Base-by-base conservation (phyloP, 345 rosid species). In the Noccaea caerulescens region DNA sequence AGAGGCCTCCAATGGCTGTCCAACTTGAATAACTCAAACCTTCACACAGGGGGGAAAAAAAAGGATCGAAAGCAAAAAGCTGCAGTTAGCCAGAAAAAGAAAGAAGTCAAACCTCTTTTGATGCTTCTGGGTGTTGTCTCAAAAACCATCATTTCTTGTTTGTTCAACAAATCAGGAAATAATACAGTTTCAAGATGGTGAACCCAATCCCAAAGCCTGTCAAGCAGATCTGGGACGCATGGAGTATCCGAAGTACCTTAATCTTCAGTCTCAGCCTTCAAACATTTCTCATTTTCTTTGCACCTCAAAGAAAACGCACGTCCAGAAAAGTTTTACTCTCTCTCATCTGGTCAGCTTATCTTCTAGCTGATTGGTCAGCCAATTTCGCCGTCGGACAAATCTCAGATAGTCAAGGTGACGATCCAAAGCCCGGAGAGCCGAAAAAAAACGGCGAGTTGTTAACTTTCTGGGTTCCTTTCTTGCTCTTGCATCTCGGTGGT, bases 401-500 rank as follows among this genome's bases (percentile, higher is more conserved):
- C 63, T 77, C 80, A 1, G 68, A 77, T 23, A 63, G 60, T 16
- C 66, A 71, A 62, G 72, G 76, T 14, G 64, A 77, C n/a, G 63
- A 66, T 65, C 37, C 57, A 8, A 12, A 59, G 16, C 60, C 55
- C 11, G 61, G 62, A 0, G 50, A 77, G 0, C 72, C 71, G 0
- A 1, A 7, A 20, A 23, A 58, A 9, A 73, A 34, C 38, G 16
- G 0, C 3, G 58, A 77, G 9, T n/a, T 77, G 3, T 58, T 60
- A 34, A 71, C 76, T 3, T 76, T 78, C 13, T 81, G 83, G 80
- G 75, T 76, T 10, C 81, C 78, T 0, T 80, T 82, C 60, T 72
- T 80, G 45, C 69, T 82, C 34, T 25, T 82, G 59, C 83, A 82
- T 54, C 78, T 80, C 1, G 83, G 83, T 42, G 79, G 85, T 6